These are phyloP conservation scores for Aspergillus ochraceus DNA, from an alignment of 2,329 filamentous ascomycete genomes.

Conservation along the genomic window DNA sequence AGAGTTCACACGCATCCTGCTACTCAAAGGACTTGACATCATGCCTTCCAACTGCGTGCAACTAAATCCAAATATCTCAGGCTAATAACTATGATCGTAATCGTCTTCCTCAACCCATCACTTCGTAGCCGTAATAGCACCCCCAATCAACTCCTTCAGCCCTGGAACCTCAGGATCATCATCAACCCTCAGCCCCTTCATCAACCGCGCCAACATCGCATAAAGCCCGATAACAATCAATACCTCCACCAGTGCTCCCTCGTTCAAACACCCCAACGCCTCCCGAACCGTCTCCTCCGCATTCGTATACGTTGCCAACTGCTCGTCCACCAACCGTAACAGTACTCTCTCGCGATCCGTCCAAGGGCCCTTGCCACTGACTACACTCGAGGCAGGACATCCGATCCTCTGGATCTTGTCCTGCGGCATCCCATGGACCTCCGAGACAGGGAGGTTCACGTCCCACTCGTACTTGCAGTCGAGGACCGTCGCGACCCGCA, in stretches of 20 bases:
- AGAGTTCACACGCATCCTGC: no score
- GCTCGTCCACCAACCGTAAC: constrained; percentile 11
- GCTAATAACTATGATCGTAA: no score
- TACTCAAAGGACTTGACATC: no score
- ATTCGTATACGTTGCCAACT: constrained; percentile 9
- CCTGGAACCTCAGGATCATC: constrained; percentile 7
- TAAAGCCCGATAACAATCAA: constrained; percentile 13
- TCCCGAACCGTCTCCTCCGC: constrained; percentile 4
- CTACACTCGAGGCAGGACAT: not conserved
- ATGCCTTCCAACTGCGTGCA: no score
- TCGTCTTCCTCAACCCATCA: not conserved
- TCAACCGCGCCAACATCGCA: constrained; percentile 10
- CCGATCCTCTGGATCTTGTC: constrained; percentile 11
- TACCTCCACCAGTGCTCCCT: constrained; percentile 12
- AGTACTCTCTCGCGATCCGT: constrained; percentile 7
- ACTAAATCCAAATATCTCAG: no score
- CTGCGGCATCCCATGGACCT: constrained; percentile 4
- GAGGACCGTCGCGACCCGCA: constrained; percentile 5
- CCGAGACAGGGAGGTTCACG: constrained; percentile 9
- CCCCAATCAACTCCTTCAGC: constrained; percentile 7
- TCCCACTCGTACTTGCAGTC: constrained; percentile 10
- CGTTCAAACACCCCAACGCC: not conserved
- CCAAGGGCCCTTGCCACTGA: not conserved
- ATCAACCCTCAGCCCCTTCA: constrained; percentile 10
- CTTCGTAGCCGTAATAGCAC: not conserved